Evolutionary conservation across 805 yeast genomes (phyloP).

Genomic region (Ogataea polymorpha): DNA sequence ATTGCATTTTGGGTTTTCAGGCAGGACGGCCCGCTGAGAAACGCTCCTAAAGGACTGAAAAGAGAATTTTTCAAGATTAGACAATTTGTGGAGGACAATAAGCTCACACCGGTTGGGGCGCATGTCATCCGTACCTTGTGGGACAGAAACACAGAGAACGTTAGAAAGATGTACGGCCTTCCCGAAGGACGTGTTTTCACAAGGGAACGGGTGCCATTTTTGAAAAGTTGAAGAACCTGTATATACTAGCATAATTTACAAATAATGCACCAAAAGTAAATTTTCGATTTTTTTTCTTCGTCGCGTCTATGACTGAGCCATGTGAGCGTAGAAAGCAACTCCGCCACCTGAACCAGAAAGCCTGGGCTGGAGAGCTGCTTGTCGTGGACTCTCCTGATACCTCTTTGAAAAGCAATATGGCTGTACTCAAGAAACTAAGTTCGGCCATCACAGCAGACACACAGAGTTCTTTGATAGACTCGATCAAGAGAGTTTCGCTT

Average conservation of each 20-base stretch:
- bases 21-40: conserved; percentile 42
- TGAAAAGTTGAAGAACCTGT: conserved; percentile 7
- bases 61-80: conserved; percentile 70
- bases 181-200: conserved; percentile 74
- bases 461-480: conserved; percentile 48
- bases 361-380: conserved; percentile 53
- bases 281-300: neutral
- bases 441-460: conserved; percentile 54
- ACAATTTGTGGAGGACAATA: conserved; percentile 51
- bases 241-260: conserved; percentile 2
- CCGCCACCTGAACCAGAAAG: conserved; percentile 39
- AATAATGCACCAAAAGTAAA: neutral
- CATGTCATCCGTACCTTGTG: conserved; percentile 85
- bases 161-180: conserved; percentile 72
- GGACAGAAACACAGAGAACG: conserved; percentile 68
- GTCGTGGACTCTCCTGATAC: conserved; percentile 50
- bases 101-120: conserved; percentile 80
- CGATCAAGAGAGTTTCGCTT: conserved; percentile 58
- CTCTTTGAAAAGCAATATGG: conserved; percentile 77
- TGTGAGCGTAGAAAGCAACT: conserved; percentile 31
- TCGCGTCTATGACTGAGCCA: conserved; percentile 1
- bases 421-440: conserved; percentile 69
- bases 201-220: conserved; percentile 42
- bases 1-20: conserved; percentile 87
- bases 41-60: conserved; percentile 21